Conservation (phyloP, 78 protist species). For the Protostelium mycophagum region DNA sequence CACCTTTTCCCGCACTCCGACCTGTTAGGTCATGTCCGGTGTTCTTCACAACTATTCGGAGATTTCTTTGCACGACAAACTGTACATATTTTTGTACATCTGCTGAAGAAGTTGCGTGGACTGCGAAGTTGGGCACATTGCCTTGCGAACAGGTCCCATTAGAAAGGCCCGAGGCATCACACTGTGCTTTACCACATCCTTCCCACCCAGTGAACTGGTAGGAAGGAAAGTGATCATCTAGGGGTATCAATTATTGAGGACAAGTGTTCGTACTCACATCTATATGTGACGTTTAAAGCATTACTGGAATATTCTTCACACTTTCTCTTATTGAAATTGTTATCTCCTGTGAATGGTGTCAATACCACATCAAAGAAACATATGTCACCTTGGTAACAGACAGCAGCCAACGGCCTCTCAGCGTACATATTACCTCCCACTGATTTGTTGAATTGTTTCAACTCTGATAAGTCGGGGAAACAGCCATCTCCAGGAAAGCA, state of each 20-base stretch:
- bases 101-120: background rate
- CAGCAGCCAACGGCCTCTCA: background rate
- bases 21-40: background rate
- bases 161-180: background rate
- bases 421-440: background rate
- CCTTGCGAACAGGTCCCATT: background rate
- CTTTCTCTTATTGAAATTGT: background rate
- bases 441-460: background rate
- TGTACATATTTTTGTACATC: background rate
- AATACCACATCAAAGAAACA: background rate
- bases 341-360: background rate
- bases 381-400: background rate
- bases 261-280: background rate
- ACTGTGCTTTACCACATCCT: background rate
- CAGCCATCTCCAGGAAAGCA: too few relatives aligned
- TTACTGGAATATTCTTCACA: background rate
- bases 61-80: background rate
- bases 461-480: too few relatives aligned
- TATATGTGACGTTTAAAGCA: background rate
- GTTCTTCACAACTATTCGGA: background rate
- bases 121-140: background rate
- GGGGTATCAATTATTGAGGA: background rate
- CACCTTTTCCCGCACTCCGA: background rate
- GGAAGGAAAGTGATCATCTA: background rate
- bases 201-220: background rate